Base-by-base conservation (phyloP, 495 filamentous ascomycete genomes). In the Oidiodendron maius region DNA sequence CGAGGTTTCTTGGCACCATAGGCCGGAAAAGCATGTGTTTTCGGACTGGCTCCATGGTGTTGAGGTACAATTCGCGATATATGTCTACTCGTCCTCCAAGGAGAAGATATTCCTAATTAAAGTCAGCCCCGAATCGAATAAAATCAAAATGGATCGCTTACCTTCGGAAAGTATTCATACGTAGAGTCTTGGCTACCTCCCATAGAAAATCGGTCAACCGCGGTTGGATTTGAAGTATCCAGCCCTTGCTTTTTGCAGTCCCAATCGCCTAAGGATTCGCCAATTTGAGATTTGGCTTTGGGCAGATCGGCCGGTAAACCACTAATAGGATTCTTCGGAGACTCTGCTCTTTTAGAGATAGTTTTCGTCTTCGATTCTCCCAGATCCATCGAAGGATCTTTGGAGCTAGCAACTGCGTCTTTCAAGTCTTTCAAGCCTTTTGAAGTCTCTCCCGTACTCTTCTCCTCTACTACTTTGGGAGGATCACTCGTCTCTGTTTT, bases 161-260 rank as follows among this genome's bases (percentile, higher is more conserved):
- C 77, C 64, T 98, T 98, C 20, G 94, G 86, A 43, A 98, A 75
- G 62, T 98, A 98, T 62, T 98, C 93, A 62, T 96, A 97, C 1
- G 87, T 82, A 13, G 89, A 95, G 62, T 97, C 93, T 46, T 90
- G 84, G 64, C 81, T 80, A 46, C 84, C 89, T 37, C 89, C 94
- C 62, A 97, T 75, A 0, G 78, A 80, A 54, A 76, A 91, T 32
- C 71, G 67, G n/a, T 75, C 67, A 3, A 12, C 3, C 48, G 68
- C 68, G 48, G 69, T 72, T 25, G 65, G 60, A 13, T 69, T 62
- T 3, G 40, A 37, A 5, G 67, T 48, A 55, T 63, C 64, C 16
- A 85, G 56, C 2, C 70, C 71, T 53, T 84, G 79, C 5, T 74
- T 65, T 6, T 69, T 64, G 59, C 81, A 85, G 10, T 77, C 72